Conservation (phyloP, 2,329 filamentous ascomycete genomes). For the Diaporthe vaccinii region DNA sequence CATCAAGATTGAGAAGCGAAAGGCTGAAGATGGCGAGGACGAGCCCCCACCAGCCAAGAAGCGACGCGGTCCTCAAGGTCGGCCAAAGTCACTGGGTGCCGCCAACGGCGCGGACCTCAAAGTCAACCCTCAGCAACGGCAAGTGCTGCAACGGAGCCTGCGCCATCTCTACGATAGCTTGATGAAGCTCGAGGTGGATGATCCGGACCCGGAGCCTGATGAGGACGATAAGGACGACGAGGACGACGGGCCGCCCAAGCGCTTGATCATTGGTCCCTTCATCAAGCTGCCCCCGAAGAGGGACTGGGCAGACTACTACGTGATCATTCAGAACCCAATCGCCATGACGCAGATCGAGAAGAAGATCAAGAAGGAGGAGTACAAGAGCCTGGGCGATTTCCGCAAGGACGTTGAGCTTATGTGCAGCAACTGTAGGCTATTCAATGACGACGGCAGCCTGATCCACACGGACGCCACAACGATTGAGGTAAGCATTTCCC, state of each 20-base stretch:
- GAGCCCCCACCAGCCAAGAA: slow-evolving; percentile 81
- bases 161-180: slow-evolving; percentile 82
- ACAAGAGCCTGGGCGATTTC: slow-evolving; percentile 84
- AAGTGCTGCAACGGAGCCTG: slow-evolving; percentile 83
- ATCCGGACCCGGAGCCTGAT: slow-evolving; percentile 66
- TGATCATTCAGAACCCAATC: slow-evolving; percentile 92
- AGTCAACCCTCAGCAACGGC: slow-evolving; percentile 77
- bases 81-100: slow-evolving; percentile 70
- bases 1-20: slow-evolving; percentile 85
- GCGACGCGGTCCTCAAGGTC: slow-evolving; percentile 78
- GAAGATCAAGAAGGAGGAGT: slow-evolving; percentile 97
- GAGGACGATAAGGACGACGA: slow-evolving; percentile 61
- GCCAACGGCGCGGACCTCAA: slow-evolving; percentile 63
- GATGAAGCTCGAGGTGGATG: slow-evolving; percentile 87
- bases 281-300: slow-evolving; percentile 90
- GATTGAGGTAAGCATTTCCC: slow-evolving; percentile 79
- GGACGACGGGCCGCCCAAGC: slow-evolving; percentile 72
- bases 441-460: slow-evolving; percentile 95
- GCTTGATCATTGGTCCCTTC: slow-evolving; percentile 93
- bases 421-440: slow-evolving; percentile 92
- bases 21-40: slow-evolving; percentile 83
- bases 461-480: slow-evolving; percentile 92
- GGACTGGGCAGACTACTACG: slow-evolving; percentile 94
- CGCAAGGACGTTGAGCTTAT: slow-evolving; percentile 85
- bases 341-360: slow-evolving; percentile 96